Evolutionary conservation across 192 early-diverging fungal genomes (phyloP).

Genomic region (Coemansia sp.): DNA sequence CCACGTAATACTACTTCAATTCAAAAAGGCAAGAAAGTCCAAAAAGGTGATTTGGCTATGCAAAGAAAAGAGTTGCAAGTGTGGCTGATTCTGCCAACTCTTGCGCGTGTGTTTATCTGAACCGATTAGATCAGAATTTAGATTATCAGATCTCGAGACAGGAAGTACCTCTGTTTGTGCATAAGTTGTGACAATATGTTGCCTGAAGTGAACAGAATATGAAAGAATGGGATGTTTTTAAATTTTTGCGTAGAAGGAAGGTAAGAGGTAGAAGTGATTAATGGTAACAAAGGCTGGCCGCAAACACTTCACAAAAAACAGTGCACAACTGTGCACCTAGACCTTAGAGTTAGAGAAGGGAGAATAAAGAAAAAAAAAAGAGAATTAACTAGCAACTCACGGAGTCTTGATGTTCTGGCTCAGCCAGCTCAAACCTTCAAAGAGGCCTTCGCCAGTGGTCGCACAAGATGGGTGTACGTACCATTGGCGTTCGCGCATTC

Average conservation of each 20-base stretch:
- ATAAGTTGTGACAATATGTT: too few relatives aligned
- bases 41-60: constrained; percentile 3
- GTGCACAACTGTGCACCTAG: background rate
- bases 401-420: constrained; percentile 74
- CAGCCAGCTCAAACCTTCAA: constrained; percentile 85
- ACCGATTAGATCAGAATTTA: background rate
- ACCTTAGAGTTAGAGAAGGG: constrained; percentile 4
- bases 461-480: constrained; percentile 88
- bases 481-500: constrained; percentile 89
- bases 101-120: background rate
- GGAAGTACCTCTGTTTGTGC: too few relatives aligned
- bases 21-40: background rate
- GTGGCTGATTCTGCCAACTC: background rate
- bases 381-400: constrained; percentile 14
- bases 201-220: too few relatives aligned
- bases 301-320: background rate
- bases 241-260: background rate
- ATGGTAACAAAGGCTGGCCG: background rate
- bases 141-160: too few relatives aligned
- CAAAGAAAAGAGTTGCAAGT: constrained; percentile 1
- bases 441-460: constrained; percentile 77
- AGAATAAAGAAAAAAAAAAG: constrained; percentile 3
- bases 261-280: background rate
- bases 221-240: background rate
- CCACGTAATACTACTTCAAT: background rate